Evolutionary conservation across 495 filamentous ascomycete species (phyloP).

Genomic region (Talaromyces borbonicus): DNA sequence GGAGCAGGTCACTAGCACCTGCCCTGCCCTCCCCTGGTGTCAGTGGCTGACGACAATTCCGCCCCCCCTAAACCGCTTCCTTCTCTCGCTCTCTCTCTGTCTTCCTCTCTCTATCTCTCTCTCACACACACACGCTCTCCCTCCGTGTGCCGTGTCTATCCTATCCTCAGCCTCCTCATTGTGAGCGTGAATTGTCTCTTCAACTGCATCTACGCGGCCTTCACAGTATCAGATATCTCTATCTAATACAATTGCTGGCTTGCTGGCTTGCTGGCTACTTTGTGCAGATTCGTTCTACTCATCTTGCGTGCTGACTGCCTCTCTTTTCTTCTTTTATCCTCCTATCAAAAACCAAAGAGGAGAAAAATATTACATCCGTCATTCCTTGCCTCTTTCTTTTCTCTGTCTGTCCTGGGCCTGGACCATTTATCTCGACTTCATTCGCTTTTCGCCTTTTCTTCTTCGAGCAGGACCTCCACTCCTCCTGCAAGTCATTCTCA

Average conservation of each 20-base stretch:
- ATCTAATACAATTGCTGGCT: not conserved
- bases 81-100: not conserved
- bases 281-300: constrained; percentile 4
- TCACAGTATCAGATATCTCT: no score
- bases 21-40: no score
- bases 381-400: no score
- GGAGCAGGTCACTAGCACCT: no score
- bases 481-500: no score
- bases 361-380: no score
- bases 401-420: not conserved
- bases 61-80: no score
- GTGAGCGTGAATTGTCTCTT: constrained; percentile 3
- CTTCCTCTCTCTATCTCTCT: not conserved
- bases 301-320: constrained; percentile 6
- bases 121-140: not conserved
- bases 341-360: no score
- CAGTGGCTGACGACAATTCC: no score
- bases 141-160: constrained; percentile 12
- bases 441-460: not conserved
- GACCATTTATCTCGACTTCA: not conserved
- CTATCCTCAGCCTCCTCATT: constrained; percentile 4
- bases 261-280: constrained; percentile 9
- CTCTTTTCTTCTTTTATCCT: constrained; percentile 1
- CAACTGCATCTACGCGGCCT: no score
- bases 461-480: not conserved